Conservation (phyloP, 2,329 filamentous ascomycete species). For the Gnomoniopsis sp. region DNA sequence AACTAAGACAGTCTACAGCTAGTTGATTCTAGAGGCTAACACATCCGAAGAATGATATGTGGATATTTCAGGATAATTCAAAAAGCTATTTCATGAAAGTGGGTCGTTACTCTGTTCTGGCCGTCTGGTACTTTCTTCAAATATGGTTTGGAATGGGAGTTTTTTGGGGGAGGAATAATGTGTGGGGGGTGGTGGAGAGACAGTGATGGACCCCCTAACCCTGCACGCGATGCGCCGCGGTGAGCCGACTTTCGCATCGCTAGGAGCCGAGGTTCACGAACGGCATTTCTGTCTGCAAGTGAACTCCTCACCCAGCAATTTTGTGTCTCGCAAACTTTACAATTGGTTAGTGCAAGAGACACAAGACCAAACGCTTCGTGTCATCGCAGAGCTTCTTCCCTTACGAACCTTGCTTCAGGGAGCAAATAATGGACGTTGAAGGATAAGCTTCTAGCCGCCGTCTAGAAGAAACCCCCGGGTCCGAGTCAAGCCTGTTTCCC, state of each 20-base stretch:
- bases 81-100: no score
- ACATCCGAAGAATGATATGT: no score
- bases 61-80: no score
- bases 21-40: no score
- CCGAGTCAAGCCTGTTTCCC: neutral
- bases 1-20: no score
- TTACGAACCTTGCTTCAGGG: neutral
- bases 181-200: neutral
- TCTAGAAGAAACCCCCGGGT: neutral
- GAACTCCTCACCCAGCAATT: neutral
- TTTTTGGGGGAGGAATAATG: no score
- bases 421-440: neutral
- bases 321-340: neutral
- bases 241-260: neutral
- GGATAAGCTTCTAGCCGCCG: constrained; percentile 1
- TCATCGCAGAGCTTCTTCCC: neutral
- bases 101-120: no score
- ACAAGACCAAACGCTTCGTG: neutral
- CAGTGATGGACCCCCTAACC: neutral
- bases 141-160: no score
- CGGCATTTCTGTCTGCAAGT: neutral
- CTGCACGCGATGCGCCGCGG: neutral
- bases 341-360: neutral
- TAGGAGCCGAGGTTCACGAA: constrained; percentile 3
- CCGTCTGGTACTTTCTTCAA: no score